A percentile compares a stretch with the other conserved stretches of the same genome.
Evolutionary conservation across 176 grass and related monocot genomes (phyloP).

Genomic region (Triticum timopheevii): DNA sequence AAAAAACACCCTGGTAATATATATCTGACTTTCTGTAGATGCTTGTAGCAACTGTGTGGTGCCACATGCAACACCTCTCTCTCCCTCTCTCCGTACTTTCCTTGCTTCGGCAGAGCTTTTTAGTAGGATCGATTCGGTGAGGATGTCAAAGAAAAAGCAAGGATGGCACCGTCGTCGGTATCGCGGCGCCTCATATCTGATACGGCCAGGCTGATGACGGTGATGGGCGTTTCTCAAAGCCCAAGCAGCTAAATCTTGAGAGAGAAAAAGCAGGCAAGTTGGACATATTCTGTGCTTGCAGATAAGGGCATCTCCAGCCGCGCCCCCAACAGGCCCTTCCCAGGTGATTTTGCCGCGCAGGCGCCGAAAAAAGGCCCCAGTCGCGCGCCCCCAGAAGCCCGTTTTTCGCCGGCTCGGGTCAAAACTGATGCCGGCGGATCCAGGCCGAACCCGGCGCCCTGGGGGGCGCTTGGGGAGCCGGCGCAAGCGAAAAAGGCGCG

Average conservation of each 20-base stretch:
- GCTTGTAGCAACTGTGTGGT: constrained; percentile 30
- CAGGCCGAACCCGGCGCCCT: no score
- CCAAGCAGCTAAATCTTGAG: constrained; percentile 31
- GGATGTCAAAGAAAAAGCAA: constrained; percentile 36
- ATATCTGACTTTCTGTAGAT: constrained; percentile 41
- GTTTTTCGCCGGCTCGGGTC: no score
- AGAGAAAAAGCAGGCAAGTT: constrained; percentile 40
- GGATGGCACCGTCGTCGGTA: constrained; percentile 38
- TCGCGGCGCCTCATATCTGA: constrained; percentile 34
- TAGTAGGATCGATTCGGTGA: constrained; percentile 8
- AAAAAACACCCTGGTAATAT: constrained; percentile 5
- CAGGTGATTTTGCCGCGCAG: no score
- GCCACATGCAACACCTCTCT: constrained; percentile 12
- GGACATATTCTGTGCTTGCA: constrained; percentile 31
- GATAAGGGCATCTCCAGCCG: no score
- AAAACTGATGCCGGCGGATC: no score
- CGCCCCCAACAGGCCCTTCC: no score
- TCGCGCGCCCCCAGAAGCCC: no score
- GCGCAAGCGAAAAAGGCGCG: no score
- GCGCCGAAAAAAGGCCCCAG: no score
- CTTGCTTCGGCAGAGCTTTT: constrained; percentile 24
- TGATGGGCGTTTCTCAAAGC: constrained; percentile 24
- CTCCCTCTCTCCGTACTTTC: constrained; percentile 4
- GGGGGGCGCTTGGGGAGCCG: no score
- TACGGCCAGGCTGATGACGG: constrained; percentile 18